Conservation (phyloP, 2,329 filamentous ascomycete species). For the Aspergillus sp. region DNA sequence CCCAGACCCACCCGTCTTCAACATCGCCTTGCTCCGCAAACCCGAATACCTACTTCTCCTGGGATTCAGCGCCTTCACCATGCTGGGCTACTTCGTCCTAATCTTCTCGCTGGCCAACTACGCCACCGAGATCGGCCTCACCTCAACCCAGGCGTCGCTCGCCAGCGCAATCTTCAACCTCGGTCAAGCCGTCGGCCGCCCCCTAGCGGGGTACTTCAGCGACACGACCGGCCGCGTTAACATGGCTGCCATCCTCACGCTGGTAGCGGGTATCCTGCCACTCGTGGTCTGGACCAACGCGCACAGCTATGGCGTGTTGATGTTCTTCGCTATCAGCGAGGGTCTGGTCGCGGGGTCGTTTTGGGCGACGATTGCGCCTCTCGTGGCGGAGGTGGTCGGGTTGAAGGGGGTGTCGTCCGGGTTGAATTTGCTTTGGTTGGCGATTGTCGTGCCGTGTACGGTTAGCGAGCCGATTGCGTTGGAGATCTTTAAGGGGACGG, state of each 20-base stretch:
- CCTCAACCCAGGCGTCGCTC: constrained; percentile 38
- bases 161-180: constrained; percentile 49
- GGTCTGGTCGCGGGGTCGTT: constrained; percentile 50
- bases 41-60: constrained; percentile 1
- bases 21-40: not conserved
- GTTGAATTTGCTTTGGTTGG: constrained; percentile 55
- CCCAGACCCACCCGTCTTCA: not conserved
- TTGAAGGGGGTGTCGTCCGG: constrained; percentile 51
- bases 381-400: constrained; percentile 57
- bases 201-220: constrained; percentile 46
- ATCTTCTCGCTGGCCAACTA: constrained; percentile 35
- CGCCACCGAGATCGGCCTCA: constrained; percentile 44
- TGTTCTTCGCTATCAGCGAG: constrained; percentile 45
- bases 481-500: not conserved
- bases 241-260: constrained; percentile 7
- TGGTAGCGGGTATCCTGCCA: constrained; percentile 39
- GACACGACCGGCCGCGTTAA: constrained; percentile 38
- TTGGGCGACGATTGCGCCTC: constrained; percentile 53
- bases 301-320: constrained; percentile 40
- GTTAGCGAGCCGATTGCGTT: no score
- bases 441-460: constrained; percentile 45
- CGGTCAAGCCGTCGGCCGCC: constrained; percentile 49
- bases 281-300: constrained; percentile 51
- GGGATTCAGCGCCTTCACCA: constrained; percentile 45
- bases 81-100: not conserved